Conservation (phyloP, 441 rosid genomes). For the Croton setiger region DNA sequence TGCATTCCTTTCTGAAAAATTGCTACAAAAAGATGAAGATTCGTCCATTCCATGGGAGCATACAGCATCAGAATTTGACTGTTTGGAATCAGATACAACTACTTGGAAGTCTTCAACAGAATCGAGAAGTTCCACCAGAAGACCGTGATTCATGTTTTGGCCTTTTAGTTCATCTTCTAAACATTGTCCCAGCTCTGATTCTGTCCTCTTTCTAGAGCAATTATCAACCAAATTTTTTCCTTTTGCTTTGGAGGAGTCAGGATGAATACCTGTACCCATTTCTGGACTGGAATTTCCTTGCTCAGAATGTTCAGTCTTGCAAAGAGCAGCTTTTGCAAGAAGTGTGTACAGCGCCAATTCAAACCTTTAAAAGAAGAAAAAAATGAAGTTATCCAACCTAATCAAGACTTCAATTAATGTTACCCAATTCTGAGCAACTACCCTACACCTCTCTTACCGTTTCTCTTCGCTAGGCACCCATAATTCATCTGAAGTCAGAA, state of each 20-base stretch:
- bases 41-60: constrained; percentile 35
- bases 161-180: constrained; percentile 43
- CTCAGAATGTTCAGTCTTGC: constrained; percentile 54
- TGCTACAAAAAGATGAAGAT: constrained; percentile 35
- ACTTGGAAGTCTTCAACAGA: constrained; percentile 48
- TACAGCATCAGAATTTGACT: constrained; percentile 35
- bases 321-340: constrained; percentile 64
- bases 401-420: constrained; percentile 15
- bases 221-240: constrained; percentile 48
- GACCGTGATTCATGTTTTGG: constrained; percentile 36
- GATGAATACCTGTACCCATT: constrained; percentile 35
- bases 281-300: constrained; percentile 51
- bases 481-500: constrained; percentile 89
- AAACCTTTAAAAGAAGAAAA: constrained; percentile 50
- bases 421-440: constrained; percentile 19
- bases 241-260: constrained; percentile 50
- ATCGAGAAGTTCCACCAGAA: constrained; percentile 52
- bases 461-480: constrained; percentile 94
- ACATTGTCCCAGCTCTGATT: constrained; percentile 50
- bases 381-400: constrained; percentile 20
- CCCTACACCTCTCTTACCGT: constrained; percentile 52
- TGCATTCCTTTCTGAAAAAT: constrained; percentile 41
- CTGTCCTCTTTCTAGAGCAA: constrained; percentile 46
- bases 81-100: constrained; percentile 44
- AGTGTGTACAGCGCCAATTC: constrained; percentile 77